Evolutionary conservation across 1,284 basidiomycete species (phyloP), one percentile per base, ranked within the genome.

Genomic region (Microbotryum intermedium): DNA sequence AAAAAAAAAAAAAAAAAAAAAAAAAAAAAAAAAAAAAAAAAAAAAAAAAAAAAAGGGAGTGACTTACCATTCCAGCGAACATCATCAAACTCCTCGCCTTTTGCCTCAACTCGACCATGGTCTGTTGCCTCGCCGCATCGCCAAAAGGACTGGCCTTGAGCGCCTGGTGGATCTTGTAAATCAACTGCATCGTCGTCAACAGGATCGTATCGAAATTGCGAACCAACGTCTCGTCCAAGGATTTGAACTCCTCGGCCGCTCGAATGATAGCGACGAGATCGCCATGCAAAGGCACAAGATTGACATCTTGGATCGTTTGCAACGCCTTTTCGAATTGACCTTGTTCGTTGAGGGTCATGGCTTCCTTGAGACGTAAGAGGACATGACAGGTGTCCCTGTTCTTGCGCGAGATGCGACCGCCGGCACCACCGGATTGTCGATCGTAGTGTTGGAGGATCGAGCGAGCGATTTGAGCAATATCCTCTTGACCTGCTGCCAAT

Each of bases 111-210:
- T 69, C 67, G 20, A 68, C 62, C 66, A 78, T 89, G 73, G 82
- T 86, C 79, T 84, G 81, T 70, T 89, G 86, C 65, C 85, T 79
- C 3, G 82, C 83, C 25, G 81, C 79, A 68, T 90, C 89, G 18
- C 85, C 81, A 55, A 83, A 83, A 47, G 81, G 77, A 28, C 85
- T 84, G n/a, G 80, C 77, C 75, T 93, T 93, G 59, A 85, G 77
- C 65, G 82, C 82, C 65, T 85, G 84, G 69, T 90, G 86, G 10
- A 91, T 81, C 25, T 82, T 83, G 64, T 87, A 87, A 29, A 98
- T 82, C 28, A 86, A 84, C 72, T 92, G 90, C 94, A 97, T 98
- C n/a, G 88, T 87, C 57, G 93, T 82, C 29, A 90, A 83, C 44
- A 97, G 81, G 72, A 95, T 88, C 6, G 84, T 83, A 72, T 91